phyloP scores from a whole-genome alignment of 768 basidiomycete species.

The Aureoboletus auriporus region DNA sequence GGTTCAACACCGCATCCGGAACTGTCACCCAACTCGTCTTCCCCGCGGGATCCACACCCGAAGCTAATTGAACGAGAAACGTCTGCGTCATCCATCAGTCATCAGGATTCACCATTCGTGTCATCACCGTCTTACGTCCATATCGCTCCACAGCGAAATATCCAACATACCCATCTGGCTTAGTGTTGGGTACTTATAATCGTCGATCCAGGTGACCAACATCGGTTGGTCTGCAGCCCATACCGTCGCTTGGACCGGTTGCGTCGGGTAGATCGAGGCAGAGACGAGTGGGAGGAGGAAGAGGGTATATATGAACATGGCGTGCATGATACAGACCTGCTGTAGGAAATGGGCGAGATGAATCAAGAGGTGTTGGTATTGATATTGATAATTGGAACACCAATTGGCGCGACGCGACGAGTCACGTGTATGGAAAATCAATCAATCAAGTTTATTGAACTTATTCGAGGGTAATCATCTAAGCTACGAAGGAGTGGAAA shows the following conservation, averaged over 20 bases:
- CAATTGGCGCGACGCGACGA: constrained; percentile 11
- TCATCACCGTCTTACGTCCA: constrained; percentile 24
- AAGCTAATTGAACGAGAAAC: constrained; percentile 41
- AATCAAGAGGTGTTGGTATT: too few species aligned
- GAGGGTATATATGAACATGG: constrained; percentile 5
- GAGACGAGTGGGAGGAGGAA: constrained; percentile 13
- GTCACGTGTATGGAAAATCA: constrained; percentile 28
- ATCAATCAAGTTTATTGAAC: constrained; percentile 7
- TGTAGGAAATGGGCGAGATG: constrained; percentile 5
- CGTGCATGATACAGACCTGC: constrained; percentile 25
- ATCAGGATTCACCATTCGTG: neutral
- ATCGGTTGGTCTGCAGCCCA: constrained; percentile 41
- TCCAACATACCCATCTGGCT: constrained; percentile 38
- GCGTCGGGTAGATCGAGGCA: constrained; percentile 48
- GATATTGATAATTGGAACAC: neutral
- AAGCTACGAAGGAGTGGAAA: constrained; percentile 7
- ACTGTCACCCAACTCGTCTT: constrained; percentile 25
- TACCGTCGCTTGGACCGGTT: constrained; percentile 43
- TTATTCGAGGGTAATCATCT: neutral
- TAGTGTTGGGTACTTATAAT: constrained; percentile 38
- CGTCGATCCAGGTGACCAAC: constrained; percentile 49
- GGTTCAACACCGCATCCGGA: constrained; percentile 21
- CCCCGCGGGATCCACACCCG: constrained; percentile 35
- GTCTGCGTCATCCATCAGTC: constrained; percentile 26
- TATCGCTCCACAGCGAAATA: constrained; percentile 44